phyloP scores from a whole-genome alignment of 305 asterid genomes.

The Andrographis paniculata region DNA sequence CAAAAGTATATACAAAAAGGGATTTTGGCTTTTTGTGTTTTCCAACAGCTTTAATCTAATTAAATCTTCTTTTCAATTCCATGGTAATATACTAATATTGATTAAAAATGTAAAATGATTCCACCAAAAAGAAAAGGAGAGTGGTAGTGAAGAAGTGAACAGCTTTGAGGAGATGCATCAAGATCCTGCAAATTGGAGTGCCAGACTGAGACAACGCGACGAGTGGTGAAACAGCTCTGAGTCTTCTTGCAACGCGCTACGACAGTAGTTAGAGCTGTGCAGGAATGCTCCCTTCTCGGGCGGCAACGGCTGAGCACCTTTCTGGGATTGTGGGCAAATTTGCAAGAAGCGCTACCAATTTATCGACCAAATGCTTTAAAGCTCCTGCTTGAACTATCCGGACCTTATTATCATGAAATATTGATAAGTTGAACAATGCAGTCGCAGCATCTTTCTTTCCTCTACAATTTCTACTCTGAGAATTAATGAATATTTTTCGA shows the following conservation, averaged over 20 bases:
- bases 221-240: conserved; percentile 68
- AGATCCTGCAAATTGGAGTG: too few species aligned
- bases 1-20: too few species aligned
- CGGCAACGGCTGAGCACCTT: conserved; percentile 55
- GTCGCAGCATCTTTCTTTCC: conserved; percentile 81
- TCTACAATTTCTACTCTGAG: conserved; percentile 66
- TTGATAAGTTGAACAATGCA: conserved; percentile 66
- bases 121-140: too few species aligned
- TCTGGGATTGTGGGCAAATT: conserved; percentile 64
- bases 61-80: too few species aligned
- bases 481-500: too few species aligned
- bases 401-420: conserved; percentile 59
- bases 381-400: conserved; percentile 75
- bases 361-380: conserved; percentile 62
- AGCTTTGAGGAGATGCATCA: too few species aligned
- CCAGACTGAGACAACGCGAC: conserved; percentile 60
- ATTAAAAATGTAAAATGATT: too few species aligned
- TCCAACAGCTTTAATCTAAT: too few species aligned
- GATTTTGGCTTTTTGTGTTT: too few species aligned
- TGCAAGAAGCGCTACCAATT: conserved; percentile 70
- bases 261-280: conserved; percentile 56
- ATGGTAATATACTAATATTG: too few species aligned
- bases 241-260: conserved; percentile 61
- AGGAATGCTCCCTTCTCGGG: conserved; percentile 54
- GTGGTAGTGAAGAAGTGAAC: too few species aligned